Conservation (phyloP, 2,329 filamentous ascomycete genomes). For the Botryotinia convoluta region DNA sequence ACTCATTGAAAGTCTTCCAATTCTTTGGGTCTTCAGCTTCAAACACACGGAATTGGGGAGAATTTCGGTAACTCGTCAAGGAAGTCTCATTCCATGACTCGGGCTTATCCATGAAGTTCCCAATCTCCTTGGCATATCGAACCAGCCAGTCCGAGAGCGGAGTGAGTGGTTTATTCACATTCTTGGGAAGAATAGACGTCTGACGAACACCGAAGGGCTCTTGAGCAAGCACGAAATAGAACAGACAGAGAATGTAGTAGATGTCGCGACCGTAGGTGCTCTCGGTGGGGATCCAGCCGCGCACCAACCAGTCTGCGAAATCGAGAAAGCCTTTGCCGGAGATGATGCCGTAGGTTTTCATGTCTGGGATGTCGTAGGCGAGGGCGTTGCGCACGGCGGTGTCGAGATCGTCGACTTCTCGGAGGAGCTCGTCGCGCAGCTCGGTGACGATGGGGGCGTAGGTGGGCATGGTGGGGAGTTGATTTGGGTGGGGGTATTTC, state of each 20-base stretch:
- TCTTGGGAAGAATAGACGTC: conserved; percentile 36
- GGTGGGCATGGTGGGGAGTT: neutral
- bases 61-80: conserved; percentile 38
- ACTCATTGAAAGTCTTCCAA: conserved; percentile 43
- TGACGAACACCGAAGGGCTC: conserved; percentile 35
- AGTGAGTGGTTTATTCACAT: conserved; percentile 36
- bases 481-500: neutral
- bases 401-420: conserved; percentile 16
- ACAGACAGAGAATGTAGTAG: conserved; percentile 41
- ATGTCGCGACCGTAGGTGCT: conserved; percentile 39
- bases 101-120: conserved; percentile 39
- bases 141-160: conserved; percentile 43
- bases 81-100: conserved; percentile 38
- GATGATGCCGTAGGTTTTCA: conserved; percentile 3
- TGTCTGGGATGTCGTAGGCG: conserved; percentile 1
- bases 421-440: conserved; percentile 14
- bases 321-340: conserved; percentile 14
- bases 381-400: conserved; percentile 16
- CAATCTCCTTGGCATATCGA: conserved; percentile 40
- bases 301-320: conserved; percentile 17
- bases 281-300: conserved; percentile 41
- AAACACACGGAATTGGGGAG: conserved; percentile 37
- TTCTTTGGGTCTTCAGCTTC: conserved; percentile 40
- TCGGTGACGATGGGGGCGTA: neutral
- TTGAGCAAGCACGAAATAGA: conserved; percentile 44